Evolutionary conservation across 768 basidiomycete species (phyloP), one percentile per base, ranked within the genome.

Genomic region (Termitomyces sp.): DNA sequence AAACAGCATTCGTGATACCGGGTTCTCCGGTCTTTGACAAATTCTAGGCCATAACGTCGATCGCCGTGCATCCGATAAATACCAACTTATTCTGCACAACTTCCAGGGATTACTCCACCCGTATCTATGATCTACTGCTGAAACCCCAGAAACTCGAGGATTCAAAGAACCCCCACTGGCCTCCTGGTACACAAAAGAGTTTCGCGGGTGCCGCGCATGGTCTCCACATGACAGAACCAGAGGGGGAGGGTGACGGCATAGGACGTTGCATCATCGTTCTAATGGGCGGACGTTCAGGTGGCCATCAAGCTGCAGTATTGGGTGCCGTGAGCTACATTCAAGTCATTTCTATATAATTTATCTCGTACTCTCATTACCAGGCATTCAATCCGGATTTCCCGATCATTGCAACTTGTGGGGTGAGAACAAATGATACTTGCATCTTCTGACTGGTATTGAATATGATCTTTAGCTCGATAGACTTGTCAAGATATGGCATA

Each of bases 331-430:
- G 88, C 85, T 28, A 5, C 62, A 59, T 78, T 64, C 22, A 2
- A n/a, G 21, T 14, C 38, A 43, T 41, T n/a, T 21, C 4, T 40
- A 17, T 51, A 44, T 24, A 51, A 46, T 32, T 56, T 60, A 21
- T 54, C 28, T 52, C 35, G 28, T 14, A 38, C 43, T 24, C 22
- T 41, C 42, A 10, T 32, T 38, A 22, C 11, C 46, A 90, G 88
- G 80, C 83, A 26, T 92, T 91, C 68, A 87, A 91, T 65, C 76
- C 81, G 0, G 68, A 69, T 10, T 68, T 77, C 50, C 86, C 87
- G 4, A 60, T 91, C 15, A 75, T 92, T 50, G 88, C 88, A 10
- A 92, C 90, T 15, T 86, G 88, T 62, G 89, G 89, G 21, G 89
- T 90, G 66, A 56, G 83, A 71, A 45, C n/a, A 6, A 12, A 26